phyloP scores from a whole-genome alignment of 352 stramenopile species.

The Phytophthora ramorum region DNA sequence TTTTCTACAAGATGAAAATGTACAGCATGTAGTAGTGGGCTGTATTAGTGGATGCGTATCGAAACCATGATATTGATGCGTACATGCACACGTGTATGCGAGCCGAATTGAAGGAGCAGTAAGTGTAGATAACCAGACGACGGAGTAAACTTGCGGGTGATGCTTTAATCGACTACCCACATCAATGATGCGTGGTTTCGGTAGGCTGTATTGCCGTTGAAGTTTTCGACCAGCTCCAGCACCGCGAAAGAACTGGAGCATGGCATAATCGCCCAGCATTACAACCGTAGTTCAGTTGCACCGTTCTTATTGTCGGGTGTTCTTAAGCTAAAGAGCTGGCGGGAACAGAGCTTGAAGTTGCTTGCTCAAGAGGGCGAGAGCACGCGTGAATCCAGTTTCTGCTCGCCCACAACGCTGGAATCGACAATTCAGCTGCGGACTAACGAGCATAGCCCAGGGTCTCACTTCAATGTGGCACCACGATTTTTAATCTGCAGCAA shows the following conservation, averaged over 20 bases:
- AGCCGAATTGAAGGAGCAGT: neutral
- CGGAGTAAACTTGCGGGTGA: neutral
- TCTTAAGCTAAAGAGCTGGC: neutral
- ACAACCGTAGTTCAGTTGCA: too few species aligned
- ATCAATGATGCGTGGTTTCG: constrained; percentile 29
- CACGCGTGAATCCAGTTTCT: constrained; percentile 1
- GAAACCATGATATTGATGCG: neutral
- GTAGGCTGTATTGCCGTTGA: constrained; percentile 7
- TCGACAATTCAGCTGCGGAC: neutral
- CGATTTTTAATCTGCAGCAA: constrained; percentile 7
- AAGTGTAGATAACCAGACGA: neutral
- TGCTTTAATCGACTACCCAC: constrained; percentile 1
- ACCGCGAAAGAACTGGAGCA: neutral
- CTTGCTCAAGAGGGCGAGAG: neutral
- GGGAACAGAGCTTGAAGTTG: neutral
- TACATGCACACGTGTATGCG: neutral
- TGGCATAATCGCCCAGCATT: neutral
- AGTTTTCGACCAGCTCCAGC: neutral
- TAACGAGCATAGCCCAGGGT: neutral
- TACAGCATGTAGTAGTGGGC: constrained; percentile 36
- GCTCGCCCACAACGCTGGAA: constrained; percentile 5
- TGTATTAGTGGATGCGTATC: too few species aligned
- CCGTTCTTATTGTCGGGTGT: too few species aligned
- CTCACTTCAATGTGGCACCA: constrained; percentile 1
- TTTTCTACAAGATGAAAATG: constrained; percentile 56